Evolutionary conservation across 2,329 filamentous ascomycete species (phyloP).

Genomic region (Diaporthe ilicicola): DNA sequence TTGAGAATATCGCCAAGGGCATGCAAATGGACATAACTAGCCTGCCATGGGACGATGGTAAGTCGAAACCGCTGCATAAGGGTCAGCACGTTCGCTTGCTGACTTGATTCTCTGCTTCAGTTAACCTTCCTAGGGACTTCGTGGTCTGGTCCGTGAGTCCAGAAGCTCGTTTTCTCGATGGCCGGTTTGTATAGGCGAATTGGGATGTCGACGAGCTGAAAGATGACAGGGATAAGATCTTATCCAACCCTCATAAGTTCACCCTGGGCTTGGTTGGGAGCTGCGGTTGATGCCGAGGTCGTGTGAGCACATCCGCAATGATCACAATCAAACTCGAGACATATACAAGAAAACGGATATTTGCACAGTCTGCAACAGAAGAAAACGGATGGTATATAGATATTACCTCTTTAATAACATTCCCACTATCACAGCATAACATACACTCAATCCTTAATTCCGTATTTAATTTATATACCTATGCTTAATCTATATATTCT

Average conservation of each 20-base stretch:
- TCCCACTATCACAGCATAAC: no score
- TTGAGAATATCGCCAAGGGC: constrained; percentile 14
- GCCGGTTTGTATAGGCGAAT: constrained; percentile 44
- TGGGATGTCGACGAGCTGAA: constrained; percentile 48
- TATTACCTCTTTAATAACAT: no score
- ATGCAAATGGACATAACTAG: neutral
- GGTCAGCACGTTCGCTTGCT: neutral
- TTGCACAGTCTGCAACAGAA: no score
- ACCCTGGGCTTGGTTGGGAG: neutral
- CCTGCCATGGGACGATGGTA: constrained; percentile 10
- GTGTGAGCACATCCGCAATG: neutral
- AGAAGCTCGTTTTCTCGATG: constrained; percentile 45
- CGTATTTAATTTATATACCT: no score
- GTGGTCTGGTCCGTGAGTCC: constrained; percentile 44
- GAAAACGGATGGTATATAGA: no score
- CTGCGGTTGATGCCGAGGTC: no score
- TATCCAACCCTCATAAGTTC: neutral
- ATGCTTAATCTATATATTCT: no score
- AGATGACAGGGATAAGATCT: neutral
- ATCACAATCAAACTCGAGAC: neutral
- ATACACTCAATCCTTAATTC: no score
- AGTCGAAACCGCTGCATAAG: neutral
- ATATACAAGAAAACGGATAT: no score
- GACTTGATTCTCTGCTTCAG: neutral
- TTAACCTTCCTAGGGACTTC: constrained; percentile 43